phyloP scores from a whole-genome alignment of 768 basidiomycete genomes.

The Tulasnella sp. region DNA sequence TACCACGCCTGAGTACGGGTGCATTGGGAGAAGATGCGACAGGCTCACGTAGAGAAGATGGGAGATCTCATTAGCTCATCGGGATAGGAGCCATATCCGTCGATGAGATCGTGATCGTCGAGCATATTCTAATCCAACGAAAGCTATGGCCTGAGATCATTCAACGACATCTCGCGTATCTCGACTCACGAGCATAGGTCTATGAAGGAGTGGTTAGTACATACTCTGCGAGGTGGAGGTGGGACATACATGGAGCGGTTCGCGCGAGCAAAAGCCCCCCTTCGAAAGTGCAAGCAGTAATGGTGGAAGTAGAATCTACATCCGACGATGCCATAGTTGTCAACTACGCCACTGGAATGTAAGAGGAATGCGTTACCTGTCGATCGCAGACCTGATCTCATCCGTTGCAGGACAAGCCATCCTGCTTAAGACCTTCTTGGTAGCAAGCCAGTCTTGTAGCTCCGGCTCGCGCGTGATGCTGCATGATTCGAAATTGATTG shows the following conservation, averaged over 20 bases:
- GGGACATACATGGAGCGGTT: constrained; percentile 76
- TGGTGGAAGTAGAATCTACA: constrained; percentile 69
- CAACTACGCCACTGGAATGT: too few relatives aligned
- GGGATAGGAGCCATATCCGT: constrained; percentile 81
- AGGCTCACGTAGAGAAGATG: constrained; percentile 56
- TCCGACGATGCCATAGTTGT: not conserved
- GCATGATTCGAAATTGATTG: constrained; percentile 11
- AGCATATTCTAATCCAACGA: constrained; percentile 36
- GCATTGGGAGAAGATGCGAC: constrained; percentile 7
- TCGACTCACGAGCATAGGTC: constrained; percentile 15
- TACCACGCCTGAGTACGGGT: too few relatives aligned
- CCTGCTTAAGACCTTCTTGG: constrained; percentile 49
- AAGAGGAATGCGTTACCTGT: constrained; percentile 37
- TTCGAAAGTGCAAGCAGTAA: constrained; percentile 77
- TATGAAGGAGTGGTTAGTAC: not conserved
- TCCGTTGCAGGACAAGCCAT: constrained; percentile 48
- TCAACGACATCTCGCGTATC: not conserved
- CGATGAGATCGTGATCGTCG: constrained; percentile 43
- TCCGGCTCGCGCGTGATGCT: constrained; percentile 81
- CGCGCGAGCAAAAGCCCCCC: constrained; percentile 81
- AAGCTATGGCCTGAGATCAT: not conserved
- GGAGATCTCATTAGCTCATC: constrained; percentile 65
- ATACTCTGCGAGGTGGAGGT: not conserved
- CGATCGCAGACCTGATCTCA: constrained; percentile 65
- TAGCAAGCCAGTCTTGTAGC: constrained; percentile 72